Evolutionary conservation across 2,329 filamentous ascomycete genomes (phyloP), one percentile per base, ranked within the genome.

Genomic region (Fusarium piperis): DNA sequence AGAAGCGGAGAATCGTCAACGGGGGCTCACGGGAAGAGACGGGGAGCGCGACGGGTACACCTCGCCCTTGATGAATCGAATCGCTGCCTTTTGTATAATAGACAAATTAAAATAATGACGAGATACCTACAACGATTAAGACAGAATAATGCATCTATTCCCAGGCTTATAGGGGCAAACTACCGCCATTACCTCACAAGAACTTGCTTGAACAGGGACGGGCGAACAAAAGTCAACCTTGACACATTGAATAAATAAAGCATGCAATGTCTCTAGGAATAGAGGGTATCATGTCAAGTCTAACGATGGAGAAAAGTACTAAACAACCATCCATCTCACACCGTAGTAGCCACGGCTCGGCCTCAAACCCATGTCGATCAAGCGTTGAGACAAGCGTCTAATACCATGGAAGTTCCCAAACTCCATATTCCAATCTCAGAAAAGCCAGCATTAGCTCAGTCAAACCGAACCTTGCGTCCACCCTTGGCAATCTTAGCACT

Each of bases 1-100:
- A 93, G 85, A 94, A 92, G 87, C 94, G 91, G 84, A 89, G 87
- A 78, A 82, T 85, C 30, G 79, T 85, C 55, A 88, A 89, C 51
- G 88, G 88, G 4, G 80, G 81, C 38, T 81, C 81, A 3, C 78
- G 85, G n/a, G 87, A 88, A 73, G 87, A 88, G 59, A 90, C 88
- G 1, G 87, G 86, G 4, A 90, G 89, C 72, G 87, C 87, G 0
- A 85, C 87, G 2, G 90, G 87, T 1, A 92, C 90, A 2, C 90
- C 91, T 1, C 85, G 84, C 20, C 80, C 79, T 16, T 81, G 62
- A 77, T 32, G 26, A 38, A 53, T 11, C 38, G 26, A 38, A 53
- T 11, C 38, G 32, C 18, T 18, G 20, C n/a, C n/a, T 20, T 16
- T 44, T 51, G 38, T 58, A 61, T 28, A 32, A 26, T 51, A 48